These are phyloP conservation scores for Debaryomyces prosopidis DNA, from an alignment of 805 yeast genomes.

Conservation along the genomic window DNA sequence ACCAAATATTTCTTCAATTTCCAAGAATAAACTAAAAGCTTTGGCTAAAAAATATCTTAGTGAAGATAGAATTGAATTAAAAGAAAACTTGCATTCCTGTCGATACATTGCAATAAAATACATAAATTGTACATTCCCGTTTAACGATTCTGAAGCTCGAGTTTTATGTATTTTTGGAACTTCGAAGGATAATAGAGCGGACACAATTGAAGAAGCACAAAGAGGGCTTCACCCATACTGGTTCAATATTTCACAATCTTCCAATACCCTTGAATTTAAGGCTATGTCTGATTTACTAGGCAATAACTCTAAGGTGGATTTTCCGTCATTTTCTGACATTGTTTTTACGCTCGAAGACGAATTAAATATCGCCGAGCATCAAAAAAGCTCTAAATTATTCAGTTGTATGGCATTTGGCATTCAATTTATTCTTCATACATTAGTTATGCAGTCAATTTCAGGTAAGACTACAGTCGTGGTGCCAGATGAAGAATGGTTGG, in stretches of 20 bases:
- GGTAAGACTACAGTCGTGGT: slow-evolving; percentile 56
- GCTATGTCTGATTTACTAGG: slow-evolving; percentile 48
- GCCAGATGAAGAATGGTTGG: slow-evolving; percentile 73
- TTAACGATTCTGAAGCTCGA: slow-evolving; percentile 67
- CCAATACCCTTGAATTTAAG: slow-evolving; percentile 43
- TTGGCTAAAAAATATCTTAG: slow-evolving; percentile 34
- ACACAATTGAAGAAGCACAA: slow-evolving; percentile 74
- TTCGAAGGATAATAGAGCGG: slow-evolving; percentile 57
- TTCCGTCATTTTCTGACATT: slow-evolving; percentile 56
- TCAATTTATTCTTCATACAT: slow-evolving; percentile 53
- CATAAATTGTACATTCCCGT: slow-evolving; percentile 62
- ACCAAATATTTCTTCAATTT: slow-evolving; percentile 32
- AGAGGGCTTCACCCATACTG: slow-evolving; percentile 84
- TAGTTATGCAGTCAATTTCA: slow-evolving; percentile 66
- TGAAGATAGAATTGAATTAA: slow-evolving; percentile 3
- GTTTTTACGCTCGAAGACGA: slow-evolving; percentile 24
- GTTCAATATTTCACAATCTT: slow-evolving; percentile 55
- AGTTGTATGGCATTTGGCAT: slow-evolving; percentile 43
- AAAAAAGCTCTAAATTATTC: slow-evolving; percentile 25
- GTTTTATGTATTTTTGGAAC: slow-evolving; percentile 67
- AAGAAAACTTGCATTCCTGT: slow-evolving; percentile 43
- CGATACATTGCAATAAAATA: slow-evolving; percentile 68
- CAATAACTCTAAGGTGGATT: slow-evolving; percentile 34
- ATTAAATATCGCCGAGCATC: slow-evolving; percentile 18
- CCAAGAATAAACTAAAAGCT: slow-evolving; percentile 44